Evolutionary conservation across 768 basidiomycete species (phyloP), one percentile per base, ranked within the genome.

Genomic region (Cyclocybe aegerita): DNA sequence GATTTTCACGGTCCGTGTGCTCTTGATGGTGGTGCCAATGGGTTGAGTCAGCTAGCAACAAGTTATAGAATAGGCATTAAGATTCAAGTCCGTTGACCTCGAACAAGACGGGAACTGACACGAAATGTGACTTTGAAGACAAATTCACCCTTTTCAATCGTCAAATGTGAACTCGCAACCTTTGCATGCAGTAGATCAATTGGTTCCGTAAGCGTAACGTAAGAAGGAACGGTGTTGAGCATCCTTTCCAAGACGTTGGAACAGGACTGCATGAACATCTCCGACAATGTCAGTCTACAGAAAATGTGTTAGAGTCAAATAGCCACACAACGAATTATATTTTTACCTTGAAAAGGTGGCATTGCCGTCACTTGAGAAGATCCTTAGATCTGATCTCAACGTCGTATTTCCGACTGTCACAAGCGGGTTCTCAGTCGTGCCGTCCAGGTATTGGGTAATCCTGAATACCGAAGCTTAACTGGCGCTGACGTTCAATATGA

Each of bases 151-250:
- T 55, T 49, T 23, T 68, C 64, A 30, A 68, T 57, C 9, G 66
- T 62, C 40, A 74, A 54, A 34, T 65, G 61, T 16, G 66, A 64
- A 43, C 60, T 53, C 16, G 59, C 56, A 32, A 71, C 66, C 53
- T 75, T 73, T 36, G 46, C 64, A 14, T 65, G 66, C 11, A 74
- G 58, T 7, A 73, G 63, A 11, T 61, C 55, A 38, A 76, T 69
- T 42, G 66, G 59, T 2, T 73, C 66, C 11, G 71, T 71, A 7
- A 78, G 59, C 2, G 55, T 54, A 9, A 75, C 72, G 39, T 56
- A 63, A 5, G 59, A 55, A 8, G 75, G 73, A 31, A 78, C 75
- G 9, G 65, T 68, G 54, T 78, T 64, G 9, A 78, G 49, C 76
- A 78, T 76, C 36, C 67, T 65, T 50, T 63, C 63, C 9, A 78